phyloP scores from a whole-genome alignment of 2,329 filamentous ascomycete species.

The Dothidotthia symphoricarpi region DNA sequence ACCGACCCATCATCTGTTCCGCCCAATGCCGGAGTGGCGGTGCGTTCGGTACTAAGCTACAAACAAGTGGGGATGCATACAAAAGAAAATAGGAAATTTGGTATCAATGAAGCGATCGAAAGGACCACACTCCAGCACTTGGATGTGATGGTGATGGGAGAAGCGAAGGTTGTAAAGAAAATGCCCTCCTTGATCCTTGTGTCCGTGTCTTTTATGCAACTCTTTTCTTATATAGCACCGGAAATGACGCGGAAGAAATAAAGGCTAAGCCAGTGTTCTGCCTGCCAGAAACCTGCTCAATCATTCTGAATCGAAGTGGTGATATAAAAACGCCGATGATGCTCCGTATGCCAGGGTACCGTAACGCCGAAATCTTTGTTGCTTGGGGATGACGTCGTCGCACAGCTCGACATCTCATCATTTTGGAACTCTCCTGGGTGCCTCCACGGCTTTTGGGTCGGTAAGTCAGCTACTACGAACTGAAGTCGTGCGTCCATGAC shows the following conservation, averaged over 20 bases:
- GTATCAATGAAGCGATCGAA: constrained; percentile 30
- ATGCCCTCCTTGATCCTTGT: constrained; percentile 5
- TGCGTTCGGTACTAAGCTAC: constrained; percentile 33
- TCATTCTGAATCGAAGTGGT: constrained; percentile 8
- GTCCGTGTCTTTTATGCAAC: too few relatives aligned
- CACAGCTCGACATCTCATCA: constrained; percentile 4
- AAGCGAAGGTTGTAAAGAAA: constrained; percentile 15
- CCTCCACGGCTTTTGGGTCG: constrained; percentile 7
- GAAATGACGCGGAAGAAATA: neutral
- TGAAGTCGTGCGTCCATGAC: constrained; percentile 31
- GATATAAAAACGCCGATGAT: constrained; percentile 37
- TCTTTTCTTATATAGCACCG: too few relatives aligned
- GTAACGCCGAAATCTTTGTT: constrained; percentile 12
- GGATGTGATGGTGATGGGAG: constrained; percentile 26
- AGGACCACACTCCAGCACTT: constrained; percentile 38
- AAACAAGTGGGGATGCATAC: constrained; percentile 25
- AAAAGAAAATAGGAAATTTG: constrained; percentile 10
- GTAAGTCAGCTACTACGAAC: constrained; percentile 36
- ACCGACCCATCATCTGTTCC: too few relatives aligned
- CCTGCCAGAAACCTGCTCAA: neutral
- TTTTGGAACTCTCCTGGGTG: constrained; percentile 4
- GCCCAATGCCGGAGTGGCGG: constrained; percentile 28
- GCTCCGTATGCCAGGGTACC: constrained; percentile 20
- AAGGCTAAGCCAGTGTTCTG: neutral
- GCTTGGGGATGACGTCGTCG: constrained; percentile 1